These are phyloP conservation scores for Diaporthe citrichinensis DNA, from an alignment of 2,329 filamentous ascomycete genomes.

Conservation along the genomic window DNA sequence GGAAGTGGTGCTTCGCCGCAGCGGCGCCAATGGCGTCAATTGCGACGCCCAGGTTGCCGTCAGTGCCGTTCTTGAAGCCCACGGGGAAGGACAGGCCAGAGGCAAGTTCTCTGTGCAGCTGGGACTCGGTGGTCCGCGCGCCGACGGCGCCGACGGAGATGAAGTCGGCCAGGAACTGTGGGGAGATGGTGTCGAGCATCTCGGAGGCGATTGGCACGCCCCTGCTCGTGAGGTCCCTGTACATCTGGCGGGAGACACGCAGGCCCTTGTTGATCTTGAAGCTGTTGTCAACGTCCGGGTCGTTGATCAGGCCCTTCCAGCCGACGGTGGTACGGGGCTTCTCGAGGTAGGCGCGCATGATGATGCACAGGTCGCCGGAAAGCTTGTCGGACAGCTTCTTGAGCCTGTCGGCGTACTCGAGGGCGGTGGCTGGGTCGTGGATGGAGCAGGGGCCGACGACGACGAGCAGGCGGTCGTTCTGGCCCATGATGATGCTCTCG, in stretches of 20 bases:
- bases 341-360: conserved; percentile 99
- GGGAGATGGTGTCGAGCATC: conserved; percentile 99
- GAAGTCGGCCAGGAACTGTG: conserved; percentile 96
- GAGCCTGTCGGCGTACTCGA: conserved; percentile 89
- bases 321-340: conserved; percentile 98
- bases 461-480: conserved; percentile 90
- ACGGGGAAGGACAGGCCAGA: conserved; percentile 97
- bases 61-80: conserved; percentile 99
- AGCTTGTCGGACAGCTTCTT: conserved; percentile 85
- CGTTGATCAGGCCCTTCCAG: conserved; percentile 99
- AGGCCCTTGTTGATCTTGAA: conserved; percentile 99
- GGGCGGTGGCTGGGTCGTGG: conserved; percentile 89
- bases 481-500: conserved; percentile 82
- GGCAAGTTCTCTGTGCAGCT: conserved; percentile 95
- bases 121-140: conserved; percentile 94
- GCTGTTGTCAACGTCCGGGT: conserved; percentile 96
- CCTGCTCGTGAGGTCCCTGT: conserved; percentile 86
- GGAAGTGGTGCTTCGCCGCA: conserved; percentile 92
- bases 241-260: conserved; percentile 91
- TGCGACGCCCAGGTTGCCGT: conserved; percentile 89
- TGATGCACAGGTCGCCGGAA: conserved; percentile 85
- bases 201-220: conserved; percentile 97
- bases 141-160: conserved; percentile 97
- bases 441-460: conserved; percentile 97
- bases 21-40: conserved; percentile 96